These are phyloP conservation scores for Sporothrix phasma DNA, from an alignment of 2,329 filamentous ascomycete species.

Conservation along the genomic window DNA sequence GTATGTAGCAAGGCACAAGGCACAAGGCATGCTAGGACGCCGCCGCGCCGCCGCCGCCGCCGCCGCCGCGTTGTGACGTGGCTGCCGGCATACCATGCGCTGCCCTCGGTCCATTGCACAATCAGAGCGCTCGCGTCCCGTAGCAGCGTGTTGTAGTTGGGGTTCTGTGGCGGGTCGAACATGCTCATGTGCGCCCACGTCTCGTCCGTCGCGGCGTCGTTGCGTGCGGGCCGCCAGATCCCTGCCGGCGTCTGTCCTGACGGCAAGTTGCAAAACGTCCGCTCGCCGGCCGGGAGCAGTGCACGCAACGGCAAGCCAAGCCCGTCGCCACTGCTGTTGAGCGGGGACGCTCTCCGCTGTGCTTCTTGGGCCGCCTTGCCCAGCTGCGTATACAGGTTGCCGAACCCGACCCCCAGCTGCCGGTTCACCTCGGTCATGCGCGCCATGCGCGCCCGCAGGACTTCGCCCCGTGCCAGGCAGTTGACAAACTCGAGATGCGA, in stretches of 20 bases:
- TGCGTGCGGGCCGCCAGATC: slow-evolving; percentile 61
- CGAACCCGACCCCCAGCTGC: slow-evolving; percentile 64
- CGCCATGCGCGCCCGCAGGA: slow-evolving; percentile 65
- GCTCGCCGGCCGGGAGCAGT: slow-evolving; percentile 54
- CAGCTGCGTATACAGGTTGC: slow-evolving; percentile 78
- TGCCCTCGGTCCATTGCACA: slow-evolving; percentile 52
- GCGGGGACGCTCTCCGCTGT: not conserved
- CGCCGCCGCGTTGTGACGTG: slow-evolving; percentile 13
- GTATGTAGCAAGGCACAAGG: too few species aligned
- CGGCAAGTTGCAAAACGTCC: slow-evolving; percentile 85
- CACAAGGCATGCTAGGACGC: not conserved
- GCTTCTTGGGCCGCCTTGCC: slow-evolving; percentile 42
- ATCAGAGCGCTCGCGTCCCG: slow-evolving; percentile 56
- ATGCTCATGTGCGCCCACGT: slow-evolving; percentile 69
- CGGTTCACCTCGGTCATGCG: slow-evolving; percentile 54
- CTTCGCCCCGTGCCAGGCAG: slow-evolving; percentile 73
- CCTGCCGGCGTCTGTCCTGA: slow-evolving; percentile 33
- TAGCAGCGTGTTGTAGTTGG: slow-evolving; percentile 59
- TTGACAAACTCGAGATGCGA: slow-evolving; percentile 92
- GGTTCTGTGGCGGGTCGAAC: slow-evolving; percentile 64
- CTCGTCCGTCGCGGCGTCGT: slow-evolving; percentile 72
- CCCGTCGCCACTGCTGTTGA: slow-evolving; percentile 41
- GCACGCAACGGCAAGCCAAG: slow-evolving; percentile 34
- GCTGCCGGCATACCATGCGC: slow-evolving; percentile 57
- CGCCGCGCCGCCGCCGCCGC: not conserved